These are phyloP conservation scores for Hypoxylon crocopeplum DNA, from an alignment of 495 filamentous ascomycete species.

Conservation along the genomic window DNA sequence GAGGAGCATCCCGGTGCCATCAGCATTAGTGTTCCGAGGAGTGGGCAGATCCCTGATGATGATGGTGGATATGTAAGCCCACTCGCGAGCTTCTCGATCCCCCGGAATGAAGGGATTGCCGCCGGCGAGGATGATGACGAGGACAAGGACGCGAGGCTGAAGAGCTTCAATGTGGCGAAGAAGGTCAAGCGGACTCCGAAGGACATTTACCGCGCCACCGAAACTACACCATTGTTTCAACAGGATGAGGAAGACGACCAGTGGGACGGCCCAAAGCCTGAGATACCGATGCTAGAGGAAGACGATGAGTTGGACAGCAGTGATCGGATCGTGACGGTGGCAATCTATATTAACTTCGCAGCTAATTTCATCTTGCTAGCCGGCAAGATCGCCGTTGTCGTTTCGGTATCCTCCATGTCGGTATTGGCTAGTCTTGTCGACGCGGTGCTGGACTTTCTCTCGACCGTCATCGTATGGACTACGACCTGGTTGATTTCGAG, in stretches of 20 bases:
- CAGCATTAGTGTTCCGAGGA: slow-evolving; percentile 8
- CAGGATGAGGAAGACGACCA: slow-evolving; percentile 46
- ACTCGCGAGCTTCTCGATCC: slow-evolving; percentile 15
- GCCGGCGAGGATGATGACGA: slow-evolving; percentile 26
- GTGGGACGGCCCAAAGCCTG: slow-evolving; percentile 46
- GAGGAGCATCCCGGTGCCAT: slow-evolving; percentile 47
- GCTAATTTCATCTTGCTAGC: slow-evolving; percentile 80
- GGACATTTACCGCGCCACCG: slow-evolving; percentile 79
- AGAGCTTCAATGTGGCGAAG: slow-evolving; percentile 24
- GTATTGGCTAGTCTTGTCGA: slow-evolving; percentile 90
- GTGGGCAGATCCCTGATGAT: not conserved
- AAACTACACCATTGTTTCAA: slow-evolving; percentile 68
- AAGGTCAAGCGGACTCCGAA: slow-evolving; percentile 80
- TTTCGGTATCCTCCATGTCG: slow-evolving; percentile 82
- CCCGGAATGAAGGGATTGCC: slow-evolving; percentile 27
- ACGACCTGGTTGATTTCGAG: slow-evolving; percentile 77
- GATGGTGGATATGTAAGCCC: slow-evolving; percentile 2
- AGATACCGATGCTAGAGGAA: slow-evolving; percentile 61
- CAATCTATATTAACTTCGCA: slow-evolving; percentile 85
- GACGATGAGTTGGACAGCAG: slow-evolving; percentile 66
- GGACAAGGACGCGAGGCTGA: slow-evolving; percentile 15
- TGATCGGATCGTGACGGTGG: slow-evolving; percentile 72
- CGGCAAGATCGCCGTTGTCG: slow-evolving; percentile 80
- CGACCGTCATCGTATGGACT: slow-evolving; percentile 84
- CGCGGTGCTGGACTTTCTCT: slow-evolving; percentile 85